Conservation (phyloP, 2,329 filamentous ascomycete genomes). For the Phaeosphaeria sp. region DNA sequence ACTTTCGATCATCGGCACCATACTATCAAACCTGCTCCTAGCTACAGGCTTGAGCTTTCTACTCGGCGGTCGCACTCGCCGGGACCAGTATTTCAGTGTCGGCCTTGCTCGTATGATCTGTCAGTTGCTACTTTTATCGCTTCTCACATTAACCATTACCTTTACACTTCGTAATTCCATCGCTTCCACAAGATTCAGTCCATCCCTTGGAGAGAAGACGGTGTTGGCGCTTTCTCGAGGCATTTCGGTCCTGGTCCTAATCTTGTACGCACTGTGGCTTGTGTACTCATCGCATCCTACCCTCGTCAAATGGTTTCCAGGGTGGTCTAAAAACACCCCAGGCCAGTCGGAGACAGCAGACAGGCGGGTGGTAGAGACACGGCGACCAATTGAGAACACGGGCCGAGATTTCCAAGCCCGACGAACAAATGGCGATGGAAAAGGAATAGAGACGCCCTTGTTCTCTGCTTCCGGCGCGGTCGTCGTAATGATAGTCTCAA, state of each 20-base stretch:
- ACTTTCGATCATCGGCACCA: conserved; percentile 8
- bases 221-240: not conserved
- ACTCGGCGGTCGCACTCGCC: conserved; percentile 7
- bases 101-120: not conserved
- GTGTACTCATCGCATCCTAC: not conserved
- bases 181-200: not conserved
- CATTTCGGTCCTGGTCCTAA: not conserved
- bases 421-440: not conserved
- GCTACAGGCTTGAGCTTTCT: conserved; percentile 14
- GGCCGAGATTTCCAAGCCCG: not conserved
- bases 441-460: not conserved
- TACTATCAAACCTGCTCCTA: conserved; percentile 16
- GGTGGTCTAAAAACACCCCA: not conserved
- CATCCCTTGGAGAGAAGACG: not conserved
- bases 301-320: not conserved
- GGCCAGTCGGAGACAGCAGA: not conserved
- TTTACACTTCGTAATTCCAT: not conserved
- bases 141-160: not conserved
- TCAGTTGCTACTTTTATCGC: not conserved
- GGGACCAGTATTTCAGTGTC: not conserved
- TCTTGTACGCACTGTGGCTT: not conserved
- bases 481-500: not conserved
- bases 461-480: not conserved
- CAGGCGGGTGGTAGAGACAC: not conserved
- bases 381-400: not conserved